Conservation (phyloP, 2,329 filamentous ascomycete species). For the Cytospora mali region DNA sequence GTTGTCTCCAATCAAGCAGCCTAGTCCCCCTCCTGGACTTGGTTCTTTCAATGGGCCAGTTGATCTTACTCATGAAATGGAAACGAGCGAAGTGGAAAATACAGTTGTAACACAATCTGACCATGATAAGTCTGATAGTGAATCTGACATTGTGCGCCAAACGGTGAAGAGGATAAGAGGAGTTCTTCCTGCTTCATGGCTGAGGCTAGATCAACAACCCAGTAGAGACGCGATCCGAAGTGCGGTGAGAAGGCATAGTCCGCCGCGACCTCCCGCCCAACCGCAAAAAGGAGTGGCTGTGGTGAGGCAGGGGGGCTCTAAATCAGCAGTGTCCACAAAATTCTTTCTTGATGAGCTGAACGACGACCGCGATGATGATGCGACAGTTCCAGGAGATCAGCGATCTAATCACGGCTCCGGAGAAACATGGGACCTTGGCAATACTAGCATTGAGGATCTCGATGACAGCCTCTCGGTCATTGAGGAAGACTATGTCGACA, state of each 20-base stretch:
- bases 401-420: not conserved
- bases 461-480: constrained; percentile 40
- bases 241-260: constrained; percentile 36
- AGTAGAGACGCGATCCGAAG: constrained; percentile 38
- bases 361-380: constrained; percentile 17
- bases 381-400: not conserved
- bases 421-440: not conserved
- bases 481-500: constrained; percentile 56
- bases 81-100: constrained; percentile 25
- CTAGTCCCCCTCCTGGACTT: not conserved
- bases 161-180: constrained; percentile 56
- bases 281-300: constrained; percentile 42
- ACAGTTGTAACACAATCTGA: constrained; percentile 31
- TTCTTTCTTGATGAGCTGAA: constrained; percentile 17
- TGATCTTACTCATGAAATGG: constrained; percentile 12
- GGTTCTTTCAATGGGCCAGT: not conserved
- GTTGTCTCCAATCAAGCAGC: not conserved
- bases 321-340: not conserved
- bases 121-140: constrained; percentile 41
- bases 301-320: constrained; percentile 1
- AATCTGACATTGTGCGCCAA: constrained; percentile 44
- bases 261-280: constrained; percentile 42
- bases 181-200: constrained; percentile 68
- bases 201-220: constrained; percentile 58
- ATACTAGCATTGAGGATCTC: constrained; percentile 21